phyloP scores from a whole-genome alignment of 352 stramenopile species.

The Pythium sukuiense region DNA sequence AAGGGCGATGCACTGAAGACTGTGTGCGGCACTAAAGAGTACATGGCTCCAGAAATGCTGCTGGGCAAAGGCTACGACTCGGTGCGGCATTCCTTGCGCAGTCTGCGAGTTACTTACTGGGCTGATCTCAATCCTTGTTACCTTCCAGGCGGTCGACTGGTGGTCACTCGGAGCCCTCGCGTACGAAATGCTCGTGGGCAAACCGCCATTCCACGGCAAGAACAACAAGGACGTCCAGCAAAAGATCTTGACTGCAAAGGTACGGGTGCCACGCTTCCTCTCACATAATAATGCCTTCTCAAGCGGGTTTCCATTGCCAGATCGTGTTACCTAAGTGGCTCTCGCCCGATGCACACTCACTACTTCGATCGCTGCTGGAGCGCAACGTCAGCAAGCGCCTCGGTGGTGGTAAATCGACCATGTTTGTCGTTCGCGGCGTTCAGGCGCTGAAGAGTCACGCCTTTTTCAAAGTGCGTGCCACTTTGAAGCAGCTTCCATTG shows the following conservation, averaged over 20 bases:
- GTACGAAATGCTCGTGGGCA: slow-evolving; percentile 80
- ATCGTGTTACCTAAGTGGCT: slow-evolving; percentile 81
- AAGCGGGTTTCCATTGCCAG: slow-evolving; percentile 19
- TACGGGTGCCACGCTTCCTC: neutral
- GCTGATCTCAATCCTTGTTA: slow-evolving; percentile 7
- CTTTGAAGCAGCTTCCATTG: too few relatives aligned
- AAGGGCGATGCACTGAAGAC: slow-evolving; percentile 70
- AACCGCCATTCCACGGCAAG: slow-evolving; percentile 71
- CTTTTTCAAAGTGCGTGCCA: slow-evolving; percentile 91
- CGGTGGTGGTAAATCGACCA: slow-evolving; percentile 93
- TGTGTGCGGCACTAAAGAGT: slow-evolving; percentile 83
- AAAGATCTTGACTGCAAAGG: slow-evolving; percentile 70
- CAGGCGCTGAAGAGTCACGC: slow-evolving; percentile 93
- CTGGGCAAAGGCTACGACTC: slow-evolving; percentile 80
- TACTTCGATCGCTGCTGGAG: slow-evolving; percentile 96
- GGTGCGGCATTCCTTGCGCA: slow-evolving; percentile 28
- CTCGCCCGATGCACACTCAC: slow-evolving; percentile 87
- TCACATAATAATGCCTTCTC: too few relatives aligned
- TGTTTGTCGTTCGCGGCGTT: slow-evolving; percentile 97
- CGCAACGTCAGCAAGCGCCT: slow-evolving; percentile 95
- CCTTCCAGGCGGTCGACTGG: slow-evolving; percentile 71
- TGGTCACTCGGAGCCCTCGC: slow-evolving; percentile 82
- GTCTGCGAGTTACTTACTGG: neutral
- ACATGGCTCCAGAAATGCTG: slow-evolving; percentile 87
- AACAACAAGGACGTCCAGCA: slow-evolving; percentile 70